Percentiles rank a stretch among this genome's conserved stretches.
These are phyloP conservation scores for Globisporangium cylindrosporum DNA, from an alignment of 352 stramenopile genomes.

Conservation along the genomic window DNA sequence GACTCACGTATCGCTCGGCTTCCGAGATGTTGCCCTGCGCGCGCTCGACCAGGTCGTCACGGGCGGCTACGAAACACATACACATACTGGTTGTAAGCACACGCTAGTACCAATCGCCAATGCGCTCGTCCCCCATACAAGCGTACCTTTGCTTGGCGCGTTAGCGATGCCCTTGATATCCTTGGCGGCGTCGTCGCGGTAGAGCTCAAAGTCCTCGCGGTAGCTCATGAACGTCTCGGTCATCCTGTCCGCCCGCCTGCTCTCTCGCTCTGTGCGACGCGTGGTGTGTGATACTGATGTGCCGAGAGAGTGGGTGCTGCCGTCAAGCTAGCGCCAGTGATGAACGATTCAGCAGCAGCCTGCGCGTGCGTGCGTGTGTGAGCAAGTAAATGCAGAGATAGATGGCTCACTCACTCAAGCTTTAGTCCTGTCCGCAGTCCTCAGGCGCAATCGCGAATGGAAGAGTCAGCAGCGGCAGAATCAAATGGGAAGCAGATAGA, in stretches of 20 bases:
- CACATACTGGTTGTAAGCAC: neutral
- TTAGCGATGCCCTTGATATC: constrained; percentile 67
- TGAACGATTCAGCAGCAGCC: neutral
- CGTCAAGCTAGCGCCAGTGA: neutral
- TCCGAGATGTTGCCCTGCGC: constrained; percentile 72
- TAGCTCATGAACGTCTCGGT: constrained; percentile 79
- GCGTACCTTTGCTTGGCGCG: constrained; percentile 27
- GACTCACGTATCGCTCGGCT: constrained; percentile 65
- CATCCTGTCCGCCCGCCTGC: constrained; percentile 27
- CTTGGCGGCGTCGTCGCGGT: constrained; percentile 67
- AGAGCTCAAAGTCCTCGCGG: constrained; percentile 85
- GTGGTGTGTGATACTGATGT: neutral
- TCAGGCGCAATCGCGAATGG: neutral
- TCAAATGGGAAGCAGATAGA: neutral
- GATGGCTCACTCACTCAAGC: neutral
- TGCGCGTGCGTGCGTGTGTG: neutral
- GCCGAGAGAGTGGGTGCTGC: neutral
- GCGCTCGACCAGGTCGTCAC: constrained; percentile 47
- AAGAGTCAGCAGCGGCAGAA: neutral
- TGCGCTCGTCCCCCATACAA: neutral
- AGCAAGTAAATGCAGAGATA: neutral
- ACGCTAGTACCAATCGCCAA: too few relatives aligned
- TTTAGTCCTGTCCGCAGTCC: neutral
- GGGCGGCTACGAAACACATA: constrained; percentile 26
- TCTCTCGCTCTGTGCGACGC: neutral